These are phyloP conservation scores for Novymonas esmeraldas DNA, from an alignment of 208 protist genomes.

Conservation along the genomic window DNA sequence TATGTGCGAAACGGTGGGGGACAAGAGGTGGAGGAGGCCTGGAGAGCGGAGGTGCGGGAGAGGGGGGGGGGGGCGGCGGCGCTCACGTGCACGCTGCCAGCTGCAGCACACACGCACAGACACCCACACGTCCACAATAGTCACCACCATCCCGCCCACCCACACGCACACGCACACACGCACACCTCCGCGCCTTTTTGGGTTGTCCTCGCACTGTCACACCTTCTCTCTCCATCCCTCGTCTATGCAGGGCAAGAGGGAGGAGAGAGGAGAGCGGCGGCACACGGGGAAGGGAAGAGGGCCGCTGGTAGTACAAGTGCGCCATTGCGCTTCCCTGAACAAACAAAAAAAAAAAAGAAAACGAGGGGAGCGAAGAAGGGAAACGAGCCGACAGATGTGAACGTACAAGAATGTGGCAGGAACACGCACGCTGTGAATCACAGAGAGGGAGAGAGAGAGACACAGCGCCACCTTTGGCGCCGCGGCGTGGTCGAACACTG, in stretches of 20 bases:
- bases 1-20: no score
- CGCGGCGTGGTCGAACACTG: no score
- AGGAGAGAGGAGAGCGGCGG: neutral
- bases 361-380: neutral
- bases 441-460: no score
- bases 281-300: neutral
- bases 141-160: no score
- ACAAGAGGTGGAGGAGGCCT: no score
- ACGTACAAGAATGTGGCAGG: no score
- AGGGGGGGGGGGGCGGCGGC: neutral
- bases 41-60: neutral
- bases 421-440: no score
- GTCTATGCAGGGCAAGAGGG: constrained; percentile 4
- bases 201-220: no score
- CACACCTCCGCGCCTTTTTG: no score
- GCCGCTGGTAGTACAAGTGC: neutral
- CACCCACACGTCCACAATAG: neutral
- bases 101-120: neutral
- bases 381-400: no score
- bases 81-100: neutral
- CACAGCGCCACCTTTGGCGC: no score
- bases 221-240: no score
- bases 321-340: neutral
- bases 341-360: neutral
- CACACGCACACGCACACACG: neutral